These are phyloP conservation scores for Combretum micranthum DNA, from an alignment of 345 rosid species.

Conservation along the genomic window DNA sequence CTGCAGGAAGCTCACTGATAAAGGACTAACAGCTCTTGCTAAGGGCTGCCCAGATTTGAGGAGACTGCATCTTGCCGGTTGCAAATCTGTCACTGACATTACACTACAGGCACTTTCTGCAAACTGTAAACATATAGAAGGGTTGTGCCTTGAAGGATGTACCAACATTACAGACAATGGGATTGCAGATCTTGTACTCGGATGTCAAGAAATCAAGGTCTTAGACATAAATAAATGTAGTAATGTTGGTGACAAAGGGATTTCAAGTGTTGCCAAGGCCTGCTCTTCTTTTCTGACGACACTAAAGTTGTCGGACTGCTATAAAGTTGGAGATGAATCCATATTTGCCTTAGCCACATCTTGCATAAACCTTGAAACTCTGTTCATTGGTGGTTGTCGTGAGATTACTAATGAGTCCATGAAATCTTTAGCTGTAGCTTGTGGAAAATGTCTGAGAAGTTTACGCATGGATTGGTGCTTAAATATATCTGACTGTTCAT, in stretches of 20 bases:
- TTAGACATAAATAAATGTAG: constrained; percentile 80
- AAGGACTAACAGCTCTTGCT: constrained; percentile 73
- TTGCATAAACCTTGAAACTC: constrained; percentile 69
- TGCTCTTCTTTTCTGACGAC: constrained; percentile 65
- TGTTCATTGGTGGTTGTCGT: constrained; percentile 75
- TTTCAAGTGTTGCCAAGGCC: constrained; percentile 54
- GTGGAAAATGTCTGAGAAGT: constrained; percentile 56
- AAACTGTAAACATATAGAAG: constrained; percentile 52
- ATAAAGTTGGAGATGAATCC: constrained; percentile 64
- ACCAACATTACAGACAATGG: constrained; percentile 58
- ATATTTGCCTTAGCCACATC: constrained; percentile 47
- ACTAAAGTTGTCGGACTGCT: constrained; percentile 76
- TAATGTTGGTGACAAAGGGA: constrained; percentile 61
- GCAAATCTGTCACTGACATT: constrained; percentile 58
- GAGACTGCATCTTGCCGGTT: constrained; percentile 59
- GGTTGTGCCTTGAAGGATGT: constrained; percentile 78
- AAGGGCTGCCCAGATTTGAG: constrained; percentile 63
- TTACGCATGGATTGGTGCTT: constrained; percentile 95
- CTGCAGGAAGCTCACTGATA: constrained; percentile 81
- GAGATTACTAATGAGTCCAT: constrained; percentile 60
- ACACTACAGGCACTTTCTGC: constrained; percentile 43
- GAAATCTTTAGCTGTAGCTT: constrained; percentile 50
- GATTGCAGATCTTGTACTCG: constrained; percentile 51
- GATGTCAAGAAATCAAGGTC: constrained; percentile 50
- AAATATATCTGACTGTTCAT: constrained; percentile 62